Percentiles rank a stretch among this genome's conserved stretches.
Evolutionary conservation across 768 basidiomycete species (phyloP).

Genomic region (Boletus edulis): DNA sequence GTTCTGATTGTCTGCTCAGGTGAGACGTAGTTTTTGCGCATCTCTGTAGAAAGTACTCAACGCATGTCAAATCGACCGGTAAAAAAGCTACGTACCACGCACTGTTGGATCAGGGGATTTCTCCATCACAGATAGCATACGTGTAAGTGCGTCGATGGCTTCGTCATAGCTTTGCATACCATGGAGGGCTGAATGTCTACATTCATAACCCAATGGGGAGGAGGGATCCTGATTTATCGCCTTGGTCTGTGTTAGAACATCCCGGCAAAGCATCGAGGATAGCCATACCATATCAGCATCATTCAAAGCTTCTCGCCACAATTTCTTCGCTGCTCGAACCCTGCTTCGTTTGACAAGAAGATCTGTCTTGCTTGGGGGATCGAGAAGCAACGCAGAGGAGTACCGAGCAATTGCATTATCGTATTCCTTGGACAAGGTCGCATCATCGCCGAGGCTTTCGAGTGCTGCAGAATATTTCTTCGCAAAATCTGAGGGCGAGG

Average conservation of each 20-base stretch:
- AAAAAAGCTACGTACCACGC: neutral
- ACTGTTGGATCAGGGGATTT: neutral
- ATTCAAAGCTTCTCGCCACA: slow-evolving; percentile 14
- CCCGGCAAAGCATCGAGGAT: neutral
- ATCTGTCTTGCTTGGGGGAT: neutral
- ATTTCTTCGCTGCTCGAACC: slow-evolving; percentile 2
- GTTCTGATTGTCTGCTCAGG: neutral
- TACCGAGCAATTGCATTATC: slow-evolving; percentile 16
- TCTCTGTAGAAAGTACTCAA: neutral
- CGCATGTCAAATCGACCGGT: too few relatives aligned
- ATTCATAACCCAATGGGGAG: neutral
- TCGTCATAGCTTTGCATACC: neutral
- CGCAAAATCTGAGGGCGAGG: neutral
- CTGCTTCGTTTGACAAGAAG: slow-evolving; percentile 16
- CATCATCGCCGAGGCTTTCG: slow-evolving; percentile 12
- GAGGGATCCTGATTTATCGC: neutral
- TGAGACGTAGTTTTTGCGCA: slow-evolving; percentile 1
- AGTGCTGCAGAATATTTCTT: slow-evolving; percentile 2
- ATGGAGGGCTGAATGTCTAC: neutral
- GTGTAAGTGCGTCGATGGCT: neutral
- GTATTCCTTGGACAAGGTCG: slow-evolving; percentile 1
- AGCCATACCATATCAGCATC: slow-evolving; percentile 13
- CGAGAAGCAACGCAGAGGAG: slow-evolving; percentile 12
- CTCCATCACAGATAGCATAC: neutral
- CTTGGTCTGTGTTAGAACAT: neutral